Evolutionary conservation across 768 basidiomycete species (phyloP).

Genomic region (Suillus luteus): DNA sequence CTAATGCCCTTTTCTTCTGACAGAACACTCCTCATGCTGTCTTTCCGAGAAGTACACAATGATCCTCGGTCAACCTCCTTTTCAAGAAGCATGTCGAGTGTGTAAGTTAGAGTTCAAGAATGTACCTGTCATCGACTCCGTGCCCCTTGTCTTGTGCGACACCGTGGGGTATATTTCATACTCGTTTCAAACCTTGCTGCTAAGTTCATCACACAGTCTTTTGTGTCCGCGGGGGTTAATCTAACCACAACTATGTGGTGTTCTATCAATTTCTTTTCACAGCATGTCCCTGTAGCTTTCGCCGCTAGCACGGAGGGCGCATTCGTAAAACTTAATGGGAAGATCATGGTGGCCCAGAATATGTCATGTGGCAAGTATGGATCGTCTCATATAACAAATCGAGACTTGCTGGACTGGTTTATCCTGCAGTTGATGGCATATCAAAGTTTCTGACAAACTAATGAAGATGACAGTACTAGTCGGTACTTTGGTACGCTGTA

Average conservation of each 20-base stretch:
- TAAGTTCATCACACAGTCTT: not conserved
- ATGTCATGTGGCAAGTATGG: not conserved
- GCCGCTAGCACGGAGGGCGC: not conserved
- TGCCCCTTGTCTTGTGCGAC: not conserved
- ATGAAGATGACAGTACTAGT: not conserved
- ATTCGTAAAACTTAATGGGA: not conserved
- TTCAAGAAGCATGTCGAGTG: not conserved
- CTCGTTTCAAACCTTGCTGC: not conserved
- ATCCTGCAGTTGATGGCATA: not conserved
- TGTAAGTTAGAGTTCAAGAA: slow-evolving; percentile 2
- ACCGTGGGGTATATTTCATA: not conserved
- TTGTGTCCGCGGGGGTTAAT: not conserved
- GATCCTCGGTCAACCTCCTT: not conserved
- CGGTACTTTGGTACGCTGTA: not conserved
- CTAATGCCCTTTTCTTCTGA: not conserved
- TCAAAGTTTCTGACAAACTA: not conserved
- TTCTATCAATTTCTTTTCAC: not conserved
- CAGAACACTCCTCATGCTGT: not conserved
- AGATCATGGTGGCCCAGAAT: not conserved
- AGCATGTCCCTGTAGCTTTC: not conserved
- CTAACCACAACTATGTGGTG: not conserved
- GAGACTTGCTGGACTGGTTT: not conserved
- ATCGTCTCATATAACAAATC: not conserved
- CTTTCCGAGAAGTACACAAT: not conserved
- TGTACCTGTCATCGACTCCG: not conserved